A percentile compares a stretch with the other conserved stretches of the same genome.
Evolutionary conservation across 305 asterid species (phyloP).

Genomic region (Fraxinus paxiana): DNA sequence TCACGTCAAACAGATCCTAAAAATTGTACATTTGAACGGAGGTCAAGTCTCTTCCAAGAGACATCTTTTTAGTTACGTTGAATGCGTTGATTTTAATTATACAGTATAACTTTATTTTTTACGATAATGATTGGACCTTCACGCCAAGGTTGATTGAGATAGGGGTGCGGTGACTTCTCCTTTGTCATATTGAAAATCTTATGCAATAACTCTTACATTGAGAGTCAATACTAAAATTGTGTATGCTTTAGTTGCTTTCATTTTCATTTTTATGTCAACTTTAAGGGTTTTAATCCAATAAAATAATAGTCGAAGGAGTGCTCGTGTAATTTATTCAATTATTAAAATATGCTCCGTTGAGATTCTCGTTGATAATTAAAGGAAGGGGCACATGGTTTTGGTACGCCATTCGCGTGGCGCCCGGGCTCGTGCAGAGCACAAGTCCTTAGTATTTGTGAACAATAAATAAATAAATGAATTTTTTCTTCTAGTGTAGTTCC

Average conservation of each 20-base stretch:
- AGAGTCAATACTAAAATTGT: not conserved
- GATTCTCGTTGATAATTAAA: not conserved
- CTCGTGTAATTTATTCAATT: not conserved
- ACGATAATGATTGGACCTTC: not conserved
- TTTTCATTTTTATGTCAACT: not conserved
- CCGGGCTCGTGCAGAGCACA: not conserved
- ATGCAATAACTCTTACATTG: not conserved
- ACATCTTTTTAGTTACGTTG: not conserved
- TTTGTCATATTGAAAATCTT: not conserved
- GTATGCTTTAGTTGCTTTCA: not conserved
- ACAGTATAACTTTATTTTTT: no score
- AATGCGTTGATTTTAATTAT: not conserved
- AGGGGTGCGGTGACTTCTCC: not conserved
- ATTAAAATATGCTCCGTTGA: not conserved
- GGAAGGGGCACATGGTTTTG: not conserved
- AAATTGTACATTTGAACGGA: not conserved
- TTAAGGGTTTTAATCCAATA: not conserved
- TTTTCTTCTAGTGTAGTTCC: not conserved
- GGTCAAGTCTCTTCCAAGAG: not conserved
- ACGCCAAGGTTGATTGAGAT: not conserved
- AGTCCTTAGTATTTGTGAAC: not conserved
- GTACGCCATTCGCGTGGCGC: not conserved
- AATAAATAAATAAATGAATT: not conserved
- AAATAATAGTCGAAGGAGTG: not conserved
- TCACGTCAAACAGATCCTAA: no score